Base-by-base conservation (phyloP, 2,329 filamentous ascomycete species). In the Calonectria crousiana region DNA sequence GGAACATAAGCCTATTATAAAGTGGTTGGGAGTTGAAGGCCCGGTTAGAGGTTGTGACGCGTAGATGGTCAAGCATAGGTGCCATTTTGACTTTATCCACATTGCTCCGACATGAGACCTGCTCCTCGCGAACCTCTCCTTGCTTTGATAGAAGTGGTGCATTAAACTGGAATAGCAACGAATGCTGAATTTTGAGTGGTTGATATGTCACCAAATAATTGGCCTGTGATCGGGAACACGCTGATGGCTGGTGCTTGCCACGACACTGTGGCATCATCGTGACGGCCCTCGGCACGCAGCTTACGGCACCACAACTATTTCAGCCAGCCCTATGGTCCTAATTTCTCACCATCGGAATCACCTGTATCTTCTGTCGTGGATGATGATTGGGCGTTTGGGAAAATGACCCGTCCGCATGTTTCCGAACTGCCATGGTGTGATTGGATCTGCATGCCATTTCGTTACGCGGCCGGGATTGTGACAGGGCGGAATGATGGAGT, bases 311-410 rank as follows among this genome's bases (percentile, higher is more conserved):
- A 62, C 68, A 20, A n/a, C 5, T 38, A 36, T 23, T 34, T 23
- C 62, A 67, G 69, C 69, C 66, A 58, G 66, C 66, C 66, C 32
- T 47, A 30, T 18, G 26, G 30, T 23, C 52, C 52, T 34, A 34
- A 56, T n/a, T n/a, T 56, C 52, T 56, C 20, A 56, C 56, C 20
- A 30, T 47, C 10, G 44, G 11, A 62, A 9, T 38, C n/a, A 41
- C 11, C 23, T n/a, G 6, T 10, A 34, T 28, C 34, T 28, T 2
- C 18, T 28, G 4, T 5, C 41, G 10, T 20, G 14, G 11, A 26
- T 9, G 14, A 10, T 30, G 34, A 62, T 30, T 41, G 56, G 56
- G 16, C 5, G 3, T 4, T 20, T 18, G n/a, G 32, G 16, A 30
- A 30, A 41, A 62, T 62, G 56, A 62, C 30, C 23, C 6, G 56